Evolutionary conservation across 2,329 filamentous ascomycete genomes (phyloP).

Genomic region (Epichloe glyceriae): DNA sequence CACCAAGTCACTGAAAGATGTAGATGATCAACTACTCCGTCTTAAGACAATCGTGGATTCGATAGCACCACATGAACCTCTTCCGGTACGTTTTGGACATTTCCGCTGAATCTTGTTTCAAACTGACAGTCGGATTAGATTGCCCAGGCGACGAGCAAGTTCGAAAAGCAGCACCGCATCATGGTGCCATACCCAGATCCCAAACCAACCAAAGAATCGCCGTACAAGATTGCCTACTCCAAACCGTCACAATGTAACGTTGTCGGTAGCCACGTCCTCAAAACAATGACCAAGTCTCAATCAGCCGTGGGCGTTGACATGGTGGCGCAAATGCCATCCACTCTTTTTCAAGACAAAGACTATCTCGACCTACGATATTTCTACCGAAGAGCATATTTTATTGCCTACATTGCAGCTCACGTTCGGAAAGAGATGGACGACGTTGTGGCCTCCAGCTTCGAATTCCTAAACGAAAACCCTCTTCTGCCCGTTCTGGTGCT

Average conservation of each 20-base stretch:
- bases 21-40: constrained; percentile 35
- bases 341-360: constrained; percentile 85
- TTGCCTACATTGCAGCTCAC: constrained; percentile 65
- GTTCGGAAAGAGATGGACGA: constrained; percentile 45
- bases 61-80: constrained; percentile 33
- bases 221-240: constrained; percentile 69
- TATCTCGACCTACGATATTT: constrained; percentile 89
- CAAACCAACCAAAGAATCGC: constrained; percentile 57
- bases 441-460: constrained; percentile 47
- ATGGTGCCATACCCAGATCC: constrained; percentile 78
- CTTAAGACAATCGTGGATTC: constrained; percentile 41
- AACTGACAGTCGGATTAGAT: constrained; percentile 34
- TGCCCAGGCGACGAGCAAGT: constrained; percentile 50
- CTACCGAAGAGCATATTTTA: constrained; percentile 84
- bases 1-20: constrained; percentile 31
- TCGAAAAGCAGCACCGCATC: constrained; percentile 55
- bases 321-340: constrained; percentile 70
- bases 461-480: constrained; percentile 56
- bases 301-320: constrained; percentile 57
- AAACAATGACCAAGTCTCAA: constrained; percentile 57
- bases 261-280: constrained; percentile 73
- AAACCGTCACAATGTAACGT: constrained; percentile 72
- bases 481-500: constrained; percentile 56
- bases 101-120: background rate
- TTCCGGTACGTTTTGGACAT: constrained; percentile 29